Conservation (phyloP, 2,329 filamentous ascomycete genomes). For the Coniochaeta sp. region DNA sequence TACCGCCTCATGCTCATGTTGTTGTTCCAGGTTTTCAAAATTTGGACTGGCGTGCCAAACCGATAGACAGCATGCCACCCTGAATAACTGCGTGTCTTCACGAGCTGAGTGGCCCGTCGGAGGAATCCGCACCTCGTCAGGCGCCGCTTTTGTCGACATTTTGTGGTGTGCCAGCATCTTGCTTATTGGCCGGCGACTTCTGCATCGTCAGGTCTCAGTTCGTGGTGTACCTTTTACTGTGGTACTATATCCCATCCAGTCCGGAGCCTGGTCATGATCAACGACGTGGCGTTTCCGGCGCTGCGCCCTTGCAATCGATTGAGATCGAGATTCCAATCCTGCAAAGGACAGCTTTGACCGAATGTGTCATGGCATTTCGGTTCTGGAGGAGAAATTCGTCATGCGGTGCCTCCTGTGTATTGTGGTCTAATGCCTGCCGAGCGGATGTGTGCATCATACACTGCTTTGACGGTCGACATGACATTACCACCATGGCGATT, state of each 20-base stretch:
- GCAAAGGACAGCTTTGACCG: background rate
- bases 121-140: background rate
- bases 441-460: background rate
- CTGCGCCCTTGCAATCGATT: constrained; percentile 15
- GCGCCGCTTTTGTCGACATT: background rate
- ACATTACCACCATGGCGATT: background rate
- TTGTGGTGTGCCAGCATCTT: background rate
- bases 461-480: background rate
- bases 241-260: background rate
- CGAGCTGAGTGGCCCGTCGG: background rate
- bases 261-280: background rate
- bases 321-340: constrained; percentile 17
- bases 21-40: background rate
- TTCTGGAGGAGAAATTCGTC: background rate
- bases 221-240: background rate
- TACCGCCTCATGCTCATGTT: background rate
- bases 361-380: background rate
- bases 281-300: constrained; percentile 19
- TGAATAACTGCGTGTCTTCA: background rate
- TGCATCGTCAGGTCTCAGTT: background rate
- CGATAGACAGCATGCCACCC: too few species aligned
- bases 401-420: background rate
- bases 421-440: too few species aligned
- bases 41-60: too few species aligned
- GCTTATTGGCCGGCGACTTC: background rate